These are phyloP conservation scores for Populus hybrid DNA, from an alignment of 441 rosid genomes.

Conservation along the genomic window DNA sequence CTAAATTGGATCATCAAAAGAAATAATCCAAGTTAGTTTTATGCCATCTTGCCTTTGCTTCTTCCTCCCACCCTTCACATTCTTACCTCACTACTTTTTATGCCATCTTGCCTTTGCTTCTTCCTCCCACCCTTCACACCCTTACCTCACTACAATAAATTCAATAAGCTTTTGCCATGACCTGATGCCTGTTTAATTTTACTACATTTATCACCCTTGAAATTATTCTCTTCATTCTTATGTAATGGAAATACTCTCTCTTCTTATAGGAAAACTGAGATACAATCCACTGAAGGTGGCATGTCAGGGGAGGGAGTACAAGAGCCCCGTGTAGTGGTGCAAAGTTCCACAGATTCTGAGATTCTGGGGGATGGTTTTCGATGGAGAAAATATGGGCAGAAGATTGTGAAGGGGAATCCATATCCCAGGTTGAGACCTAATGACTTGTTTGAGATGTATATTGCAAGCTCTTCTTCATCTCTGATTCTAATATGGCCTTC, in stretches of 20 bases:
- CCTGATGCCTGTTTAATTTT: not conserved
- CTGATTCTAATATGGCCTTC: not conserved
- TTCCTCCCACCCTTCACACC: not conserved
- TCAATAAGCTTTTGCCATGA: not conserved
- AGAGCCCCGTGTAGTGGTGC: constrained; percentile 37
- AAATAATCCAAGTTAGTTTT: not conserved
- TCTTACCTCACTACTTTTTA: not conserved
- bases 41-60: not conserved
- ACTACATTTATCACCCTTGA: not conserved
- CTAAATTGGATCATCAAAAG: not conserved
- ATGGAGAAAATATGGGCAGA: constrained; percentile 99
- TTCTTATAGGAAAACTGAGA: constrained; percentile 51
- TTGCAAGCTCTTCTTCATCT: not conserved
- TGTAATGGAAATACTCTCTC: constrained; percentile 9
- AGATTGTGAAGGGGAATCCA: constrained; percentile 86
- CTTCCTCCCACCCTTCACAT: not conserved
- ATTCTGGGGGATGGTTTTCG: constrained; percentile 83
- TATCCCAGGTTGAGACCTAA: constrained; percentile 61
- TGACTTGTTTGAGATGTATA: not conserved
- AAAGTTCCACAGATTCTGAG: constrained; percentile 57
- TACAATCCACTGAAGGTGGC: constrained; percentile 50
- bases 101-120: not conserved
- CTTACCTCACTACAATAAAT: not conserved
- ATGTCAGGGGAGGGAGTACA: constrained; percentile 33
- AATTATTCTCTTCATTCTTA: not conserved